These are phyloP conservation scores for Phoenix dactylifera DNA, from an alignment of 176 grass and related monocot species.

Conservation along the genomic window DNA sequence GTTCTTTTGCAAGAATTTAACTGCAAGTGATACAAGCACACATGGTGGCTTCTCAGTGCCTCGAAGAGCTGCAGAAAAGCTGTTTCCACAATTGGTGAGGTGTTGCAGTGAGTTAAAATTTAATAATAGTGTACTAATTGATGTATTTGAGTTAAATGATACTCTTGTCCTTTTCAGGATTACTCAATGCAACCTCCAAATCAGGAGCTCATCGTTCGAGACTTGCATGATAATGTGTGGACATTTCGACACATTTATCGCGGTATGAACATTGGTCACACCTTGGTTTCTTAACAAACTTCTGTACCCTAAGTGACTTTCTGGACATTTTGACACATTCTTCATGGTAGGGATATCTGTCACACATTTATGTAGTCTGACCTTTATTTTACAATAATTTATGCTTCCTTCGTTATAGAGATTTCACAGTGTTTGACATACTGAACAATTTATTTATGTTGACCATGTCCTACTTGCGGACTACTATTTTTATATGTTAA, in stretches of 20 bases:
- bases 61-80: constrained; percentile 77
- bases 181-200: constrained; percentile 92
- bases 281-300: no score
- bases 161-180: constrained; percentile 46
- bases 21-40: constrained; percentile 87
- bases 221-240: constrained; percentile 95
- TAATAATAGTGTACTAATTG: no score
- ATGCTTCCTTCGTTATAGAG: no score
- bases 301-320: no score
- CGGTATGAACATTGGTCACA: constrained; percentile 42
- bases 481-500: background rate
- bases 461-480: no score
- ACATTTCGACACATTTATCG: constrained; percentile 99
- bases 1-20: constrained; percentile 96
- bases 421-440: no score
- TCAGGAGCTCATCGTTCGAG: constrained; percentile 86
- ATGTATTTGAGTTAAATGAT: no score
- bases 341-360: constrained; percentile 60
- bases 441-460: no score
- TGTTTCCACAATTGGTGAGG: constrained; percentile 90
- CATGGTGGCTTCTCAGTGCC: constrained; percentile 99
- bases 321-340: constrained; percentile 98
- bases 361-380: no score
- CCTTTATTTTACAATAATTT: no score
- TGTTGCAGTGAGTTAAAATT: background rate